phyloP scores from a whole-genome alignment of 1,284 basidiomycete species.

The Puccinia polysora region DNA sequence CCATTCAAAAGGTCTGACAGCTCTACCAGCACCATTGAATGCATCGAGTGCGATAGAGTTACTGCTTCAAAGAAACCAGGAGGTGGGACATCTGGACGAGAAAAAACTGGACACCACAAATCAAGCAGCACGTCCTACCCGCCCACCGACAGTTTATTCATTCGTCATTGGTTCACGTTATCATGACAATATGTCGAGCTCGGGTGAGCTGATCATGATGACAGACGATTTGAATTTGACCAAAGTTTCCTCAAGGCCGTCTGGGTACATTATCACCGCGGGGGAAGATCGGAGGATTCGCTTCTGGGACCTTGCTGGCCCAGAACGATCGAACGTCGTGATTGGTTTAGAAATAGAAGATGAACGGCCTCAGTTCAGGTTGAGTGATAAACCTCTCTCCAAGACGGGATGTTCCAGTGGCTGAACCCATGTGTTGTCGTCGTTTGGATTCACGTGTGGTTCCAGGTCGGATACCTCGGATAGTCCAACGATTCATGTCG shows the following conservation, averaged over 20 bases:
- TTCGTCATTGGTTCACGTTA: constrained; percentile 68
- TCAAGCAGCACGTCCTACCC: not conserved
- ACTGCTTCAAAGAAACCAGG: constrained; percentile 27
- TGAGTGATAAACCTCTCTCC: constrained; percentile 47
- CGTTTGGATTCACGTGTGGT: not conserved
- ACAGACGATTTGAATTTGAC: constrained; percentile 48
- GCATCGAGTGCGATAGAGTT: constrained; percentile 39
- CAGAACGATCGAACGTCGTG: constrained; percentile 68
- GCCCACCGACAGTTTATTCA: constrained; percentile 58
- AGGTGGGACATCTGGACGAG: not conserved
- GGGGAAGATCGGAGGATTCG: constrained; percentile 76
- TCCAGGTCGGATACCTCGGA: constrained; percentile 39
- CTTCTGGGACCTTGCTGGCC: constrained; percentile 68
- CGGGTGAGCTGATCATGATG: constrained; percentile 51
- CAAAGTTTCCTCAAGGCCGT: constrained; percentile 48
- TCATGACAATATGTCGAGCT: constrained; percentile 57
- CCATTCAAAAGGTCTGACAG: not conserved
- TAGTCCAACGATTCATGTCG: constrained; percentile 42
- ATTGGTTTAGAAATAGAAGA: constrained; percentile 66
- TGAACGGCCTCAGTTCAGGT: constrained; percentile 69
- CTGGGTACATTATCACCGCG: constrained; percentile 71
- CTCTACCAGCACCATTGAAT: constrained; percentile 16
- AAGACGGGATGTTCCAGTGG: not conserved
- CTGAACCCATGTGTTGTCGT: not conserved
- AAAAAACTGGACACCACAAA: not conserved